Evolutionary conservation across 495 filamentous ascomycete species (phyloP), one percentile per base, ranked within the genome.

Genomic region (Poronia punctata): DNA sequence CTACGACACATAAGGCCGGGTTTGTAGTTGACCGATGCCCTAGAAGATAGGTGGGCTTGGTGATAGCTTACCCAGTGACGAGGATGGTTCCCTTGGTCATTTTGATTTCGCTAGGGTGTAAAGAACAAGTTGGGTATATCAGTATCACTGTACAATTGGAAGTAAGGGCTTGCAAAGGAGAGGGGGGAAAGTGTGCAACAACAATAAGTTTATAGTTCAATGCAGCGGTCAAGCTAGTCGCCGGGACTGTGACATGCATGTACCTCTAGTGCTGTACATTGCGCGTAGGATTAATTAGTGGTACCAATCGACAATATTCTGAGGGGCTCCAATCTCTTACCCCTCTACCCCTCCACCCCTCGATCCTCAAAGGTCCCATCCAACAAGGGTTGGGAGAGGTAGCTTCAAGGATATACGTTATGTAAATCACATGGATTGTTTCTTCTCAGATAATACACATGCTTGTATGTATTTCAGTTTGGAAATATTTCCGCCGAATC

Each of bases 31-130:
- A n/a, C n/a, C n/a, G n/a, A n/a, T n/a, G n/a, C n/a, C n/a, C n/a
- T n/a, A n/a, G 12, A 25, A 42, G 24, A n/a, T 20, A 26, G 26
- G 20, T 32, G 42, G 28, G 27, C 30, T 26, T 24, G 41, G 37
- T 23, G 12, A 30, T 36, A 14, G 69, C 84, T 68, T 77, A 95
- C 88, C 88, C 88, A 35, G 88, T 85, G 60, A 95, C 79, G 40
- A 95, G 77, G 58, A 95, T 83, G 27, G 88, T 89, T 67, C 87
- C 85, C 40, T 81, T 68, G 65, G 81, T 53, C 87, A 94, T 92
- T 49, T 61, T 82, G 35, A 35, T 10, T 36, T n/a, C n/a, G n/a
- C n/a, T n/a, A n/a, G 7, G 25, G 19, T 19, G 25, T 10, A 11
- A 18, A 22, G 19, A 25, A 21, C 6, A 12, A n/a, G n/a, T n/a